Evolutionary conservation across 257 asterid species (phyloP), one percentile per base, ranked within the genome.

Genomic region (Ocimum tenuiflorum): DNA sequence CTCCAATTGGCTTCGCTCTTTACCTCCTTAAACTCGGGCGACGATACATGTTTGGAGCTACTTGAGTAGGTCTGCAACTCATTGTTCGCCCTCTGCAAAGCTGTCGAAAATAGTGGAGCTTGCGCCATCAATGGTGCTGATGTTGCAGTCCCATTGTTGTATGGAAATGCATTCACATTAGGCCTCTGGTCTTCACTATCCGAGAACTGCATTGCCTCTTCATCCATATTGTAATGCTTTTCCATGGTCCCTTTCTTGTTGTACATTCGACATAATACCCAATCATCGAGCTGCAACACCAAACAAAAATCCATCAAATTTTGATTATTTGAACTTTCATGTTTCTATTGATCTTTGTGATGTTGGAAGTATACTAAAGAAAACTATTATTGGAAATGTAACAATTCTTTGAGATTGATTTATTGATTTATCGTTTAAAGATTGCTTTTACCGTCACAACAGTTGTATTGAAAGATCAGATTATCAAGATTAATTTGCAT

Each of bases 11-110:
- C 71, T 6, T 72, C 82, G 14, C 92, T 82, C 43, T 85, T 83
- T 3, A 80, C 87, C 77, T 85, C 91, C 73, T 75, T 81, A 24
- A 83, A 69, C 68, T 81, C 91, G 1, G 88, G 73, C n/a, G 86
- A 63, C 45, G 46, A 3, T n/a, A 72, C 80, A 0, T 80, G 85
- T 73, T 70, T 88, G 1, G 91, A 82, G 73, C 87, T 71, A 51
- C 89, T 85, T 8, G 92, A 85, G 70, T 82, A 82, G 0, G 87
- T 71, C 55, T 79, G 82, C 73, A 70, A 47, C 72, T 74, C 31
- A 31, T 68, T 73, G 2, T 24, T 71, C 75, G 11, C 27, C 22
- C 14, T 61, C 6, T 51, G 3, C 4, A 4, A 24, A 1, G 31
- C 31, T 24, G 31, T 4, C 31, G 4, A 24, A 24, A 4, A 24